These are phyloP conservation scores for Seminavis robusta DNA, from an alignment of 108 stramenopile genomes.

Conservation along the genomic window DNA sequence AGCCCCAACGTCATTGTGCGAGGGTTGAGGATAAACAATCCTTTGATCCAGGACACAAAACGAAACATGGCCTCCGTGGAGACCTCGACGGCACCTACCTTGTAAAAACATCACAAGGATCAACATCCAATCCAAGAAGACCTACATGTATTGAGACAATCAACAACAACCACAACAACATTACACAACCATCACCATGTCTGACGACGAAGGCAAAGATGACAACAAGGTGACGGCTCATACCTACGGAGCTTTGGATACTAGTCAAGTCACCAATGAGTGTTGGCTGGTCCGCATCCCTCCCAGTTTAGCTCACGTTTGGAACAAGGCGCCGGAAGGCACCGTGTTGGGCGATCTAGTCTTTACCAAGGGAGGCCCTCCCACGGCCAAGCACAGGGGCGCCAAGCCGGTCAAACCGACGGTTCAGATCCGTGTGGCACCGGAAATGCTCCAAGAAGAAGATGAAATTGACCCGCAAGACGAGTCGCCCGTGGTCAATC, in stretches of 20 bases:
- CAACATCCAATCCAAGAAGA: too few relatives aligned
- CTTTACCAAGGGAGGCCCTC: conserved; percentile 75
- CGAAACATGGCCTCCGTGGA: too few relatives aligned
- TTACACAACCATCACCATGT: too few relatives aligned
- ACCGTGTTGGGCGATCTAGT: conserved; percentile 75
- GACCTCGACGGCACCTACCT: too few relatives aligned
- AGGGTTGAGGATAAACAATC: too few relatives aligned
- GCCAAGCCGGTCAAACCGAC: conserved; percentile 33
- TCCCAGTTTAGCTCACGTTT: conserved; percentile 58
- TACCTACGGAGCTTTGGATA: conserved; percentile 35
- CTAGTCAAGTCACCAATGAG: conserved; percentile 23
- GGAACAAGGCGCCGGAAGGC: conserved; percentile 76
- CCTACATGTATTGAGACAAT: too few relatives aligned
- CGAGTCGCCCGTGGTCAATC: background rate
- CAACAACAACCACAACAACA: too few relatives aligned
- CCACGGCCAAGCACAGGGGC: conserved; percentile 4
- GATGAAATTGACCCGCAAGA: background rate
- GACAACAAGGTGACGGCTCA: conserved; percentile 38
- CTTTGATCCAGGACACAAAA: too few relatives aligned
- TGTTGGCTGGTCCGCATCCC: conserved; percentile 80
- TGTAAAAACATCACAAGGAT: too few relatives aligned
- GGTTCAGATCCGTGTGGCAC: conserved; percentile 28
- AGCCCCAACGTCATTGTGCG: too few relatives aligned
- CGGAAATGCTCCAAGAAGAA: too few relatives aligned
- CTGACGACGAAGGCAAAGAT: conserved; percentile 4